A percentile compares a stretch with the other conserved stretches of the same genome.
These are phyloP conservation scores for Xerocomus nothofagi DNA, from an alignment of 1,284 basidiomycete genomes.

Conservation along the genomic window DNA sequence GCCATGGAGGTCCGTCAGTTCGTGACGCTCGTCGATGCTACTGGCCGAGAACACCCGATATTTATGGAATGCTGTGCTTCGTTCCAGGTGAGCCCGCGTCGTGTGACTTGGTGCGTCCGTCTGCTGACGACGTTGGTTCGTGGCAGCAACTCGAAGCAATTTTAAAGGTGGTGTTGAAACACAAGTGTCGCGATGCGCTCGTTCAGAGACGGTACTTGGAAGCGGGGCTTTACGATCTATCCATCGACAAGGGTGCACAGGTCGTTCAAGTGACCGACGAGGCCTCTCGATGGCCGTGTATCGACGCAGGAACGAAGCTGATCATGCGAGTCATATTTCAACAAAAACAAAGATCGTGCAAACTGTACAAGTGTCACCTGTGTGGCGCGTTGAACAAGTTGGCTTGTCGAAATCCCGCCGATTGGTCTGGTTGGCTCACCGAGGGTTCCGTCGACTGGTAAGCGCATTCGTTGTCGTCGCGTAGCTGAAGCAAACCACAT, in stretches of 20 bases:
- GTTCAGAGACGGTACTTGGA: constrained; percentile 28
- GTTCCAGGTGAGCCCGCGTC: constrained; percentile 29
- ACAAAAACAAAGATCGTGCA: constrained; percentile 24
- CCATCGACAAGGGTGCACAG: constrained; percentile 22
- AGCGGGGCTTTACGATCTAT: constrained; percentile 25
- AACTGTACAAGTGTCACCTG: constrained; percentile 22
- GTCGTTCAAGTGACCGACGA: constrained; percentile 28
- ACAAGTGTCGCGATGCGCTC: constrained; percentile 23
- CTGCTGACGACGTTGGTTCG: background rate
- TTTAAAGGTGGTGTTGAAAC: constrained; percentile 17
- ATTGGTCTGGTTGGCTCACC: constrained; percentile 31
- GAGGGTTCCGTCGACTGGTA: constrained; percentile 29
- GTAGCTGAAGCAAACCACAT: background rate
- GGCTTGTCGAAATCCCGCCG: constrained; percentile 12
- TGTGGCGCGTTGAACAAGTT: constrained; percentile 24
- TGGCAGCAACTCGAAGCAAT: constrained; percentile 26
- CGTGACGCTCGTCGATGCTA: constrained; percentile 28
- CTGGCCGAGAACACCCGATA: constrained; percentile 28
- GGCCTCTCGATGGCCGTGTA: constrained; percentile 23
- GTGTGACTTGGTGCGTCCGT: too few species aligned
- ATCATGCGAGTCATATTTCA: constrained; percentile 28
- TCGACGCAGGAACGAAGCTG: constrained; percentile 27
- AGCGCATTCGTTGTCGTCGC: background rate
- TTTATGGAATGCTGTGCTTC: constrained; percentile 27
- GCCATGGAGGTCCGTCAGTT: constrained; percentile 23